Evolutionary conservation across 192 early-diverging fungal species (phyloP).

Genomic region (Powellomyces hirtus): DNA sequence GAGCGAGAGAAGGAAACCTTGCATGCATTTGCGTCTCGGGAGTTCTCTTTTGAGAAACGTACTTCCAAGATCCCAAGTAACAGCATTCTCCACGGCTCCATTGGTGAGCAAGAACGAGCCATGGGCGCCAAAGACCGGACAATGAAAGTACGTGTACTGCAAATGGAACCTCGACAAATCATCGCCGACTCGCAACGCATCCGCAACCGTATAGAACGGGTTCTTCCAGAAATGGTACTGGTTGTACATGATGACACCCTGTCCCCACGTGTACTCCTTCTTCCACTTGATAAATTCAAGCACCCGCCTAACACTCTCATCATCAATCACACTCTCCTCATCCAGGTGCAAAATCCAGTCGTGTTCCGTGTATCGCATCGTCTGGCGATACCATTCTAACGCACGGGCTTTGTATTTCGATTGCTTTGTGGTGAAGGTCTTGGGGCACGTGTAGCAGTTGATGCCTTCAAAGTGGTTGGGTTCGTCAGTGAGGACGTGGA

Average conservation of each 20-base stretch:
- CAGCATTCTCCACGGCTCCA: constrained; percentile 54
- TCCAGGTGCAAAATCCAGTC: constrained; percentile 63
- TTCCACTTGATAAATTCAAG: constrained; percentile 52
- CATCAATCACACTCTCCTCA: constrained; percentile 58
- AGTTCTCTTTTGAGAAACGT: too few relatives aligned
- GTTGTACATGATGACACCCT: constrained; percentile 59
- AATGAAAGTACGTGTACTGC: constrained; percentile 57
- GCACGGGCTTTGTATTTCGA: constrained; percentile 60
- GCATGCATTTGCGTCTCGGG: too few relatives aligned
- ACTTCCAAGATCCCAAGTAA: constrained; percentile 57
- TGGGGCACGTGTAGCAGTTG: constrained; percentile 62
- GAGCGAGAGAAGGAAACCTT: too few relatives aligned
- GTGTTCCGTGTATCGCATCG: constrained; percentile 50
- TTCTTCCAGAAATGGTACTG: constrained; percentile 60
- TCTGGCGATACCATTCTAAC: constrained; percentile 60
- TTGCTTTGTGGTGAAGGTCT: constrained; percentile 35
- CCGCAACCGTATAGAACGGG: constrained; percentile 57
- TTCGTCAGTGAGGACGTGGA: constrained; percentile 60
- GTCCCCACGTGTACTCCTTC: constrained; percentile 50
- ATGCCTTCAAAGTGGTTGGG: constrained; percentile 55
- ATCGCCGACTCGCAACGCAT: constrained; percentile 55
- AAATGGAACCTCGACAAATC: constrained; percentile 57
- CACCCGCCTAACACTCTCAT: constrained; percentile 38
- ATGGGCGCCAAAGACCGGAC: constrained; percentile 55
- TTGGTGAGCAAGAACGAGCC: constrained; percentile 56